Conservation (phyloP, 1,284 basidiomycete genomes). For the Boletus austroedulis region DNA sequence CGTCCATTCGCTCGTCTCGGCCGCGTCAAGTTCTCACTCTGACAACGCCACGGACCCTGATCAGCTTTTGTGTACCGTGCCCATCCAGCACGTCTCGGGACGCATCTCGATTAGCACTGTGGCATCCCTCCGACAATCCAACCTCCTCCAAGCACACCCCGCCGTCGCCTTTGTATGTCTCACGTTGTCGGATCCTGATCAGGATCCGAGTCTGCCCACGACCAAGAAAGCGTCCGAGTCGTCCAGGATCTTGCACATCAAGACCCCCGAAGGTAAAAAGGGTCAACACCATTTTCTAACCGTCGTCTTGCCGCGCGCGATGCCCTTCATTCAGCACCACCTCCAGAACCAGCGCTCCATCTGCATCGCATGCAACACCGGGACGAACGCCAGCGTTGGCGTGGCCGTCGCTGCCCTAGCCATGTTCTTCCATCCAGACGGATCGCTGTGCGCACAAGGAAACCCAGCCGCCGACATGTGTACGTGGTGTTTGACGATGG, state of each 20-base stretch:
- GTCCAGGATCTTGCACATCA: conserved; percentile 30
- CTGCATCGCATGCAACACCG: conserved; percentile 55
- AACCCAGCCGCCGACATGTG: conserved; percentile 17
- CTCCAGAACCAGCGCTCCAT: conserved; percentile 41
- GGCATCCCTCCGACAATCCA: conserved; percentile 26
- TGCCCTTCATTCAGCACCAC: conserved; percentile 46
- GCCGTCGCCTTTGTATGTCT: conserved; percentile 22
- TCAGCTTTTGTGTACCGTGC: conserved; percentile 12
- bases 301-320: conserved; percentile 47
- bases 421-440: conserved; percentile 55
- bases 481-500: conserved; percentile 9
- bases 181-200: conserved; percentile 1
- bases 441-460: conserved; percentile 32
- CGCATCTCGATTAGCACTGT: conserved; percentile 40
- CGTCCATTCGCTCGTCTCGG: conserved; percentile 46
- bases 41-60: background rate
- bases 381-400: conserved; percentile 63
- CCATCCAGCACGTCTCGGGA: conserved; percentile 39
- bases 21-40: background rate
- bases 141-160: conserved; percentile 3
- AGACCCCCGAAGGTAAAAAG: conserved; percentile 48
- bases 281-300: conserved; percentile 52
- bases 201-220: accelerated
- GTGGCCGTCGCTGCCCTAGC: conserved; percentile 57
- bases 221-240: background rate